Evolutionary conservation across 176 grass and related monocot genomes (phyloP).

Genomic region (Carex pumila): DNA sequence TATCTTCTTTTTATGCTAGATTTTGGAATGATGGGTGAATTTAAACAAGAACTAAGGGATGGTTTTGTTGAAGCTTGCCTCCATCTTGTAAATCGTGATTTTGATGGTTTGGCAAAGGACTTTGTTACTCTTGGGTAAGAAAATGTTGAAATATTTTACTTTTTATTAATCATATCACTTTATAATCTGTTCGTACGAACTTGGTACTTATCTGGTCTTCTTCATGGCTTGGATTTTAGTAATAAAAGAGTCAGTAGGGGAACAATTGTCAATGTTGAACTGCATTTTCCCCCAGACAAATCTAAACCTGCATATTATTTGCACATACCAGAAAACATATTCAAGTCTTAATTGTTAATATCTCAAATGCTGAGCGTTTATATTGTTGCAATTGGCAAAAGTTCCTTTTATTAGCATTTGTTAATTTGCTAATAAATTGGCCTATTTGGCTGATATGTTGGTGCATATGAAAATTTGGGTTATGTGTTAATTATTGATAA

Average conservation of each 20-base stretch:
- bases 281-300: background rate
- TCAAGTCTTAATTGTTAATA: background rate
- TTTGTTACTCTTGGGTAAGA: conserved; percentile 97
- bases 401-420: background rate
- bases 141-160: conserved; percentile 8
- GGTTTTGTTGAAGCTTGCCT: conserved; percentile 98
- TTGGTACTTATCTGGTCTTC: background rate
- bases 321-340: background rate
- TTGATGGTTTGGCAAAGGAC: conserved; percentile 96
- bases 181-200: background rate
- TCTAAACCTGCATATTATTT: background rate
- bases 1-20: conserved; percentile 46
- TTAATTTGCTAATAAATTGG: background rate
- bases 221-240: background rate
- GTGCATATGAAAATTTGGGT: background rate
- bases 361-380: background rate
- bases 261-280: background rate
- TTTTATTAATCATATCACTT: background rate
- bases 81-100: conserved; percentile 97
- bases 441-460: background rate
- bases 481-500: background rate
- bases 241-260: background rate
- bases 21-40: conserved; percentile 99
- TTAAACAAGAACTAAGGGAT: conserved; percentile 79
- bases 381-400: background rate